Base-by-base conservation (phyloP, 2,329 filamentous ascomycete genomes). In the Pseudovirgaria hyperparasitica region DNA sequence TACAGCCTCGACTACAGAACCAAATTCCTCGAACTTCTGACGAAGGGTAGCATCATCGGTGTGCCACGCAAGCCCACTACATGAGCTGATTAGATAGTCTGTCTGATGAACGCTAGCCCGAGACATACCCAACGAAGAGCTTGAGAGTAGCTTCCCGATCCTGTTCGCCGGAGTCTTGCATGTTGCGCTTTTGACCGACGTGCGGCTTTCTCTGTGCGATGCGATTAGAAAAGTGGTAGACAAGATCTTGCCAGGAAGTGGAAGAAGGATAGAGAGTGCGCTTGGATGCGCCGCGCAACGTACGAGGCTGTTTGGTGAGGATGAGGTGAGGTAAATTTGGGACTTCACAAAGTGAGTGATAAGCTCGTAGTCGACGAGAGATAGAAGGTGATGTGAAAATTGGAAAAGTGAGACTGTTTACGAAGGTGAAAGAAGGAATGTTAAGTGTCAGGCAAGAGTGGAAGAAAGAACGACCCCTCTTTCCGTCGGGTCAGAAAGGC, bases 1-100 rank as follows among this genome's bases (percentile, higher is more conserved):
- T 72, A 96, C 90, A 46, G 90, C 90, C 73, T 98, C 87, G 55
- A 94, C 85, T 41, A 98, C 80, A 22, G 67, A 64, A 34, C 87
- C 87, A 51, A 82, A 94, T 57, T 90, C 78, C 56, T 87, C 78
- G 56, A 98, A 98, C 60, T 93, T 93, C 52, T 78, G 65, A 50
- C 82, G 79, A 40, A 98, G 67, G 42, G 82, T 85, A 23, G 63
- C 61, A 60, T 96, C 87, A 58, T 92, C 85, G 39, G 90, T 98
- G 65, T 94, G 86, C 90, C 90, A 98, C 49, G 90, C 84, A 43
- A 98, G 84, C 70, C 90, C 90, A 52, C 87, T 93, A 49, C 25
- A 21, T 9, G n/a, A 14, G 11, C 8, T 32, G 14, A 24, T 32
- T 19, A 30, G 38, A 33, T 25, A 19, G 25, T 29, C 21, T 16